Evolutionary conservation across 23 red algal species (phyloP), one percentile per base, ranked within the genome.

Genomic region (Porphyridium purpureum): DNA sequence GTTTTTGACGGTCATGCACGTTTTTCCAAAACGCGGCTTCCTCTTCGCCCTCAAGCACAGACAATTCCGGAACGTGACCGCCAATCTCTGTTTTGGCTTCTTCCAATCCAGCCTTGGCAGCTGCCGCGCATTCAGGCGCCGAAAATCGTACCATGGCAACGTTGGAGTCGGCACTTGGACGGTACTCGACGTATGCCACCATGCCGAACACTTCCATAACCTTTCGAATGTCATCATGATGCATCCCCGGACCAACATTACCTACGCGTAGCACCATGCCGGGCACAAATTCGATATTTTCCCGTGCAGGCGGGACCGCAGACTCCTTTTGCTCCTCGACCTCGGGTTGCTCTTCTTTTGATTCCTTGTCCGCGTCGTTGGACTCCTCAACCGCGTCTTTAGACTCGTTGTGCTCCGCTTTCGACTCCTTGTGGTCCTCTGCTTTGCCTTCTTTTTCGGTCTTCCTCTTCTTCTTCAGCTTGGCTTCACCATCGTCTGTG

Each of bases 251-350:
- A 22, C 71, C 70, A 9, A 94, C 54, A 5, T 74, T 74, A 33
- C 70, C 62, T 21, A 94, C 49, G 32, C 40, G 54, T 8, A 94
- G 62, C 38, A 94, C 65, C 44, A 94, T 69, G 21, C 88, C 88
- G 5, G 41, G 33, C 29, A 26, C 54, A 48, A 77, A 50, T 9
- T 71, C 58, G 19, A 25, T 11, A 8, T 4, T 72, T 21, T 21
- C 8, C 50, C 23, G 47, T 38, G 1, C 11, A 15, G 31, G 7
- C 6, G 8, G 29, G 17, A 25, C 21, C 38, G 26, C 35, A 24
- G 2, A 30, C 61, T 21, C 35, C 19, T 7, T 36, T n/a, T 19
- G 26, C 2, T n/a, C 27, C 52, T 57, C 26, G n/a, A 29, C 47
- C 35, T 27, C 2, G 61, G 41, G 17, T 5, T 44, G 41, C 51